Conservation (phyloP, 306 rosid genomes). For the Acacia melanoxylon region DNA sequence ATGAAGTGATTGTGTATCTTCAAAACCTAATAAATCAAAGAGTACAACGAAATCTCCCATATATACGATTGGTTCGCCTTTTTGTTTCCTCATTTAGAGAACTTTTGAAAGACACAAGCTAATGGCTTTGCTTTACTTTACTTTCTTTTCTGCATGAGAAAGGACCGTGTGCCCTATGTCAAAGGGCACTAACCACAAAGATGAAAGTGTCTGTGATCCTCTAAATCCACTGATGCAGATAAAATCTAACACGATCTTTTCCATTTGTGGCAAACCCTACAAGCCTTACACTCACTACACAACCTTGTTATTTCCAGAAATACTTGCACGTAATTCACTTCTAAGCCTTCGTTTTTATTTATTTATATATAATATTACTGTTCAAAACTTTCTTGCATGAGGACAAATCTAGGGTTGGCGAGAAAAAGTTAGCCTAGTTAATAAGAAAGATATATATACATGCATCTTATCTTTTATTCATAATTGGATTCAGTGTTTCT, state of each 20-base stretch:
- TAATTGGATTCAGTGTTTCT: background rate
- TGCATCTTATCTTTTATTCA: background rate
- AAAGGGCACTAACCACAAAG: constrained; percentile 32
- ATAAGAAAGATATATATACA: background rate
- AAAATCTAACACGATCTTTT: constrained; percentile 29
- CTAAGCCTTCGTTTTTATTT: background rate
- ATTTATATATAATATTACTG: background rate
- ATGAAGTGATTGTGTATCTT: constrained; percentile 4
- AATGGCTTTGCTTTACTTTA: constrained; percentile 5
- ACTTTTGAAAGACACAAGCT: constrained; percentile 28
- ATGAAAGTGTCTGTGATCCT: background rate
- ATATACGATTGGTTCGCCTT: background rate
- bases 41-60: background rate
- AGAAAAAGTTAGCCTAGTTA: background rate
- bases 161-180: constrained; percentile 41
- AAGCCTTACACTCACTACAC: constrained; percentile 19
- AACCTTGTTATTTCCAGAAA: constrained; percentile 42
- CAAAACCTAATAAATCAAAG: constrained; percentile 23
- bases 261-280: constrained; percentile 40
- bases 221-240: background rate
- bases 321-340: background rate
- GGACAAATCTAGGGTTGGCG: background rate
- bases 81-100: constrained; percentile 41
- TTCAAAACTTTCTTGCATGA: background rate
- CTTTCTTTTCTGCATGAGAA: constrained; percentile 28